Evolutionary conservation across 1,139 yeast species (phyloP).

Genomic region (Pichia sp.): DNA sequence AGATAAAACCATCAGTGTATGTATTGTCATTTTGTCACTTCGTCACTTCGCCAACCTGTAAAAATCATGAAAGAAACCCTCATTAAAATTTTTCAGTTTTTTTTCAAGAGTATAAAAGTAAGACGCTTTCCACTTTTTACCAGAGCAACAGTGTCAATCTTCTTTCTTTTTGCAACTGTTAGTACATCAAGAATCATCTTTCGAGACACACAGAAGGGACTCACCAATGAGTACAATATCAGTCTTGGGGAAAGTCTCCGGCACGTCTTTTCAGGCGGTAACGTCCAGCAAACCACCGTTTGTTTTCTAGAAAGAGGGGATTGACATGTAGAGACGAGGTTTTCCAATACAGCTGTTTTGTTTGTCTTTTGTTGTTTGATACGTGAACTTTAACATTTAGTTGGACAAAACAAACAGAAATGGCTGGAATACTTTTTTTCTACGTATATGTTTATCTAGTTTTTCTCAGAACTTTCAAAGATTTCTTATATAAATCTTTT

Average conservation of each 20-base stretch:
- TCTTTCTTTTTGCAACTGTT: constrained; percentile 1
- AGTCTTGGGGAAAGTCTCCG: constrained; percentile 28
- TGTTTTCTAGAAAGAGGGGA: no score
- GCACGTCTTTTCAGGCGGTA: constrained; percentile 23
- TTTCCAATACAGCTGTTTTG: background rate
- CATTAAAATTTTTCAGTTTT: background rate
- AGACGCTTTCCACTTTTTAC: constrained; percentile 15
- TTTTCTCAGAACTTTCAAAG: background rate
- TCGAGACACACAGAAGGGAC: constrained; percentile 23
- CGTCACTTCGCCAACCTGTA: no score
- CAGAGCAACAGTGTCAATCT: background rate
- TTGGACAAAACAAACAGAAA: background rate
- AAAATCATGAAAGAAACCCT: background rate
- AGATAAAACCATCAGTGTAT: no score
- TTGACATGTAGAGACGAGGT: no score
- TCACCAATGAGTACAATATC: background rate
- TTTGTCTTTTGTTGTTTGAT: background rate
- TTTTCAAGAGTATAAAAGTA: background rate
- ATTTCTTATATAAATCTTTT: background rate
- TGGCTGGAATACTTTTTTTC: background rate
- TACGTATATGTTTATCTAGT: background rate
- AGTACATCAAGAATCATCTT: constrained; percentile 22
- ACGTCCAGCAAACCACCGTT: constrained; percentile 18
- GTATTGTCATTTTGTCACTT: no score
- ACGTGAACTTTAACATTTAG: background rate